Conservation (phyloP, 768 basidiomycete species). For the Mrakia blollopis region DNA sequence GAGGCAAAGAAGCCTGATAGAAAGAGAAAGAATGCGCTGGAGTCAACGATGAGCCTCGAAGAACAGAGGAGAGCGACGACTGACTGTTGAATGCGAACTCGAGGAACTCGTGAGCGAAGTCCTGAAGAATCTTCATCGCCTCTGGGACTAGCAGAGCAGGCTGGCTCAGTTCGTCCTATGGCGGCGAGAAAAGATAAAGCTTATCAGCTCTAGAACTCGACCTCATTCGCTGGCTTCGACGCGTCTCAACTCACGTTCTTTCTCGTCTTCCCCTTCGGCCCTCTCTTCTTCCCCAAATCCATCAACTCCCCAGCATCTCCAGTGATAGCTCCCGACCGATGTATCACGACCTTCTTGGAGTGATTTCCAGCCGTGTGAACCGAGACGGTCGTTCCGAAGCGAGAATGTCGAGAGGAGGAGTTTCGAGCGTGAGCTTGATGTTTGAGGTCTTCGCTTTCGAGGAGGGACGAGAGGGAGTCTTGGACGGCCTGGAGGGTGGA, state of each 20-base stretch:
- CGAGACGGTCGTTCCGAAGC: constrained; percentile 91
- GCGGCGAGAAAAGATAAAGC: not conserved
- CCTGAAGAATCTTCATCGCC: constrained; percentile 53
- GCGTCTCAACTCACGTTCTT: constrained; percentile 44
- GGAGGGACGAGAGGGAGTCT: constrained; percentile 60
- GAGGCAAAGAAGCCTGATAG: constrained; percentile 72
- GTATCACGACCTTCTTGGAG: constrained; percentile 57
- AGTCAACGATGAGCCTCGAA: constrained; percentile 50
- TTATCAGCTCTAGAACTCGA: not conserved
- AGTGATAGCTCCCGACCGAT: constrained; percentile 75
- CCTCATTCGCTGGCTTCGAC: not conserved
- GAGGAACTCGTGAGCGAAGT: constrained; percentile 66
- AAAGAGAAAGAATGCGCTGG: not conserved
- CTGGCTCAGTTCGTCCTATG: constrained; percentile 60
- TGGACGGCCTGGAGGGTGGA: constrained; percentile 53
- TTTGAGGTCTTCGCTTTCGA: constrained; percentile 67
- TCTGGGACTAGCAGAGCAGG: constrained; percentile 41
- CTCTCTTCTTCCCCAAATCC: constrained; percentile 62
- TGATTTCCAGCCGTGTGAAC: constrained; percentile 53
- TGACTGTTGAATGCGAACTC: constrained; percentile 86
- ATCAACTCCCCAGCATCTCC: constrained; percentile 63
- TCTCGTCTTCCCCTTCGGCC: constrained; percentile 46
- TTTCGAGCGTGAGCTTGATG: constrained; percentile 56
- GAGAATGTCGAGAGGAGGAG: constrained; percentile 75
- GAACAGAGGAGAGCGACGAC: constrained; percentile 89